Evolutionary conservation across 2,329 filamentous ascomycete genomes (phyloP).

Genomic region (Colletotrichum cereale): DNA sequence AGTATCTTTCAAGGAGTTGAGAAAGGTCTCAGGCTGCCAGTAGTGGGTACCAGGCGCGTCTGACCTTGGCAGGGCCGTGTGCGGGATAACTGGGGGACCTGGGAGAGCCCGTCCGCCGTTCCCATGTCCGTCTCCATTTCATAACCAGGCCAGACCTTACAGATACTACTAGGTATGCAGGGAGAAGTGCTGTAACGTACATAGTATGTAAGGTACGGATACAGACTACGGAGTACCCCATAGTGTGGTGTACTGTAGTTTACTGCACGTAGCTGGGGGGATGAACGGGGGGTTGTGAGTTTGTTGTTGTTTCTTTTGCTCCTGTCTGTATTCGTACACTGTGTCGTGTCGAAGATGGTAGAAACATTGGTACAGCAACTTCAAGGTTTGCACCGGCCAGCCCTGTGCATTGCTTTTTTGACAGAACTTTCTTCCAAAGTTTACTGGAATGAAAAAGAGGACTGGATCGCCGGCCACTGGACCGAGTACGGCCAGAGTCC

Average conservation of each 20-base stretch:
- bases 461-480: background rate
- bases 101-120: conserved; percentile 32
- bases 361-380: background rate
- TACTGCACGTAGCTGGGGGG: conserved; percentile 4
- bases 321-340: background rate
- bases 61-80: conserved; percentile 31
- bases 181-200: conserved; percentile 25
- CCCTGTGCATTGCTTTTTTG: conserved; percentile 18
- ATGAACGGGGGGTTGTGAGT: background rate
- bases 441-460: background rate
- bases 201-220: conserved; percentile 36
- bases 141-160: conserved; percentile 18
- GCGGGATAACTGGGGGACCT: conserved; percentile 22
- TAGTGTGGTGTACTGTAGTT: too few relatives aligned
- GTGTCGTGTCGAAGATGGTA: background rate
- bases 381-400: conserved; percentile 24
- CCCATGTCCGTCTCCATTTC: conserved; percentile 21
- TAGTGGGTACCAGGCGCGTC: conserved; percentile 22
- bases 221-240: background rate
- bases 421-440: background rate
- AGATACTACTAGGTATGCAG: conserved; percentile 11
- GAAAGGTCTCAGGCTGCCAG: conserved; percentile 14
- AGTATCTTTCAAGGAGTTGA: background rate
- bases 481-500: background rate
- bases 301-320: conserved; percentile 23